Base-by-base conservation (phyloP, 2,329 filamentous ascomycete genomes). In the Verticillium albo-atrum region DNA sequence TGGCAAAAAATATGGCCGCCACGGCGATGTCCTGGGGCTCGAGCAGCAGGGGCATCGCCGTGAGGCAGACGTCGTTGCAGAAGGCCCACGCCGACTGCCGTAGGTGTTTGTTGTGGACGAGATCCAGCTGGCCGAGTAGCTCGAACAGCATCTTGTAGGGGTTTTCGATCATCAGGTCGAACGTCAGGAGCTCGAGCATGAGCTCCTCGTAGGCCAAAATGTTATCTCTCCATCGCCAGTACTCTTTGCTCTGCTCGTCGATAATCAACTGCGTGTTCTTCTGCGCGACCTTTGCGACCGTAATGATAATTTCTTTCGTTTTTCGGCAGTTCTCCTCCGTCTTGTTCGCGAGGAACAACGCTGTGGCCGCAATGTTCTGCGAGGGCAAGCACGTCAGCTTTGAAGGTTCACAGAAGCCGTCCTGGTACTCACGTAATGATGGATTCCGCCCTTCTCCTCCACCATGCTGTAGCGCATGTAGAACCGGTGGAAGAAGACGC, bases 161-260 rank as follows among this genome's bases (percentile, higher is more conserved):
- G 61, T 92, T 91, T 65, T 96, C 90, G 28, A 97, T 82, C 74
- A 93, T 91, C 53, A 99, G 81, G 71, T 99, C 95, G 73, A 99
- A 99, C 61, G 93, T 98, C 20, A 99, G 81, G 53, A 87, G 87
- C 73, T 98, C 95, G 17, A 99, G 83, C 78, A 99, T 89, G 51
- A 94, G 80, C 71, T 98, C 95, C 75, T 99, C 95, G 70, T 96
- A 92, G 65, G 90, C 89, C 15, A 98, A 79, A 60, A 99, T 96
- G 60, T 89, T 95, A 71, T 99, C 95, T 62, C 92, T 86, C 95
- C 95, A 99, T 69, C 90, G 87, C 95, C 95, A 99, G 72, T 95
- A 99, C 71, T 99, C 95, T 70, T 97, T 98, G 66, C 90, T 96
- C 74, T 98, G 93, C 75, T 98, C 95, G 71, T 99, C 95, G 57